Percentiles rank a stretch among this genome's conserved stretches.
Evolutionary conservation across 805 yeast species (phyloP).

Genomic region (Scheffersomyces ergatensis): DNA sequence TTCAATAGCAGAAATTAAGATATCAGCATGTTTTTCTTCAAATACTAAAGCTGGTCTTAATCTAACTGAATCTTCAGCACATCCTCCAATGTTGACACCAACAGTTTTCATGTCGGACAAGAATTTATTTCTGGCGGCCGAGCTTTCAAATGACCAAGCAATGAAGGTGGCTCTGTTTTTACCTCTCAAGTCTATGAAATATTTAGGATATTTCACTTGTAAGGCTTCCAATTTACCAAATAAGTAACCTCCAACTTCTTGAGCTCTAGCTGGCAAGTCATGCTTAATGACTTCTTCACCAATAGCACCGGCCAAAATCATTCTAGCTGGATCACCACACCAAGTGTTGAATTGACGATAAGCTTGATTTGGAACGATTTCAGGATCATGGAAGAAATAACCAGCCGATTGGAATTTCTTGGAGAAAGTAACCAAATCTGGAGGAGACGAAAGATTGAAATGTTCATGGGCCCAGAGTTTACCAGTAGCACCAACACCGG

Average conservation of each 20-base stretch:
- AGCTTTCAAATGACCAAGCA: constrained; percentile 69
- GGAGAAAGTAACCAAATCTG: constrained; percentile 84
- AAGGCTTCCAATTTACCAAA: constrained; percentile 53
- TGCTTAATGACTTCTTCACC: constrained; percentile 61
- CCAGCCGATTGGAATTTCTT: constrained; percentile 91
- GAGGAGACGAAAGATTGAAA: constrained; percentile 70
- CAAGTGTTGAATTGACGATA: constrained; percentile 91
- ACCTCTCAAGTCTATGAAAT: constrained; percentile 63
- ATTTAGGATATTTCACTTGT: constrained; percentile 52
- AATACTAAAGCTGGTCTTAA: constrained; percentile 78
- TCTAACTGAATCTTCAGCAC: constrained; percentile 77
- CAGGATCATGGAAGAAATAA: constrained; percentile 74
- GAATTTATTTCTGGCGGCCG: constrained; percentile 60
- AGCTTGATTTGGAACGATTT: constrained; percentile 69
- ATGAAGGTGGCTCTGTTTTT: constrained; percentile 73
- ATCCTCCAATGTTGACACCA: constrained; percentile 83
- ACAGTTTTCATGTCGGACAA: constrained; percentile 53
- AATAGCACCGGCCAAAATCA: constrained; percentile 73
- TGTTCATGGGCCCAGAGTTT: constrained; percentile 86
- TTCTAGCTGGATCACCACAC: constrained; percentile 89
- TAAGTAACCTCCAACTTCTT: constrained; percentile 65
- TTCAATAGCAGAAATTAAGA: constrained; percentile 47
- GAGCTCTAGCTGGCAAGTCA: constrained; percentile 55
- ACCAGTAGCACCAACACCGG: constrained; percentile 89
- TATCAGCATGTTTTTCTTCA: constrained; percentile 77